Evolutionary conservation across 1,284 basidiomycete genomes (phyloP).

Genomic region (Austroboletus sp.): DNA sequence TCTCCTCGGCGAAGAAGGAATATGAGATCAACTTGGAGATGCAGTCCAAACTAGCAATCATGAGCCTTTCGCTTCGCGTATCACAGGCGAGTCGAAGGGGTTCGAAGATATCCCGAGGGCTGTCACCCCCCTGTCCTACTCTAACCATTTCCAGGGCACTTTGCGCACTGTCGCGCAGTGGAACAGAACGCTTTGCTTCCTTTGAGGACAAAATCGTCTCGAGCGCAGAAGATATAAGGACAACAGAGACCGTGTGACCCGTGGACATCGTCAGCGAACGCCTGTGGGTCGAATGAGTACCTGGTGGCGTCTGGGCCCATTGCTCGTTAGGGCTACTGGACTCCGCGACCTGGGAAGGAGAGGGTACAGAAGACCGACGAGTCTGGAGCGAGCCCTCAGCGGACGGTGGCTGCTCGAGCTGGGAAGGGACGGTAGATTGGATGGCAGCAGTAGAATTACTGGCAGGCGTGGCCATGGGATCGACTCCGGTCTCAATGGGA

Average conservation of each 20-base stretch:
- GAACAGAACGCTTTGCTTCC: conserved; percentile 78
- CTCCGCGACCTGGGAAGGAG: conserved; percentile 4
- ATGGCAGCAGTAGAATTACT: neutral
- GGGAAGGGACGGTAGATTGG: conserved; percentile 2
- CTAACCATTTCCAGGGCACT: conserved; percentile 80
- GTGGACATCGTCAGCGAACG: conserved; percentile 67
- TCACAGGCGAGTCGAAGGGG: conserved; percentile 90
- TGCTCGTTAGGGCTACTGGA: conserved; percentile 13
- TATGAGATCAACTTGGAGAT: conserved; percentile 94
- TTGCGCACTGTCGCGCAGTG: conserved; percentile 77
- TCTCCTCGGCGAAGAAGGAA: conserved; percentile 80
- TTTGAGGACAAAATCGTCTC: conserved; percentile 83
- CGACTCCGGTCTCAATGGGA: neutral
- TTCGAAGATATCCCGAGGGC: conserved; percentile 83
- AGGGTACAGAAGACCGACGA: conserved; percentile 3
- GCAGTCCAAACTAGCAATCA: conserved; percentile 92
- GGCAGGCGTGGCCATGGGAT: conserved; percentile 3
- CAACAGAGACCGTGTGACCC: conserved; percentile 66
- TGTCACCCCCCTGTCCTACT: conserved; percentile 60
- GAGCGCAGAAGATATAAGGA: conserved; percentile 79
- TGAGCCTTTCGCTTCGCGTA: conserved; percentile 83
- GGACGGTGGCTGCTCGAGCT: conserved; percentile 4
- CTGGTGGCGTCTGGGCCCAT: conserved; percentile 19
- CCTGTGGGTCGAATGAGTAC: conserved; percentile 32
- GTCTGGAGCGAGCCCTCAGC: conserved; percentile 7